These are phyloP conservation scores for Exophiala phaeomuriformis DNA, from an alignment of 2,329 filamentous ascomycete species.

Conservation along the genomic window DNA sequence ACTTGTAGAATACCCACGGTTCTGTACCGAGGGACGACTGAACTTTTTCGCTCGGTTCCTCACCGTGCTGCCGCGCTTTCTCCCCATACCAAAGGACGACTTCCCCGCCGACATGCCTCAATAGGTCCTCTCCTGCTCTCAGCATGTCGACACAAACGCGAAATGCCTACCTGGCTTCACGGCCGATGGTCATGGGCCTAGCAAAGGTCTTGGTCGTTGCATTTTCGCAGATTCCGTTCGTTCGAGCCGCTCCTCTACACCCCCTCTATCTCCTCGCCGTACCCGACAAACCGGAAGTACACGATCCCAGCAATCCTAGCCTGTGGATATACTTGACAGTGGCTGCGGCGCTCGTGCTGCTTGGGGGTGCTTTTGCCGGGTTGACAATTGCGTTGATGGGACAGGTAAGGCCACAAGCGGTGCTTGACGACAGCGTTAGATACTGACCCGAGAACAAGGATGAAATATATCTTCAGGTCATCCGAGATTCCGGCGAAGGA, in stretches of 20 bases:
- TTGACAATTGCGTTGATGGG: constrained; percentile 65
- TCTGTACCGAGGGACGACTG: too few species aligned
- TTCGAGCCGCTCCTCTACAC: constrained; percentile 34
- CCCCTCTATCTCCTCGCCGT: constrained; percentile 18
- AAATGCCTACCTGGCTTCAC: constrained; percentile 31
- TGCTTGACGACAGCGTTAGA: neutral
- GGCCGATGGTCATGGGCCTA: constrained; percentile 37
- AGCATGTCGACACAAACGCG: constrained; percentile 14
- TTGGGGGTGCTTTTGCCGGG: constrained; percentile 89
- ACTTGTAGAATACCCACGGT: too few species aligned
- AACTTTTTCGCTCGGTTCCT: neutral
- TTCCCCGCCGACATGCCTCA: constrained; percentile 10
- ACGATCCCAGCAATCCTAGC: constrained; percentile 53
- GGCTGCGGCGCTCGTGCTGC: constrained; percentile 72
- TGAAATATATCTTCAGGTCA: constrained; percentile 93
- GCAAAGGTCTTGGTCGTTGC: constrained; percentile 37
- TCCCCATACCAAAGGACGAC: neutral
- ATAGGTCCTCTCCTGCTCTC: neutral
- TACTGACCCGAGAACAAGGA: constrained; percentile 49
- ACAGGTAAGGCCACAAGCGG: constrained; percentile 37
- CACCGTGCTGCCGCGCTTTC: neutral
- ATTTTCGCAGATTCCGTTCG: constrained; percentile 34
- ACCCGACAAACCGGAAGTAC: constrained; percentile 36
- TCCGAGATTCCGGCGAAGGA: constrained; percentile 75
- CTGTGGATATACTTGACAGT: constrained; percentile 76